Percentiles rank a stretch among this genome's conserved stretches.
Conservation (phyloP, 257 asterid species). For the Jaltomata sinuosa region DNA sequence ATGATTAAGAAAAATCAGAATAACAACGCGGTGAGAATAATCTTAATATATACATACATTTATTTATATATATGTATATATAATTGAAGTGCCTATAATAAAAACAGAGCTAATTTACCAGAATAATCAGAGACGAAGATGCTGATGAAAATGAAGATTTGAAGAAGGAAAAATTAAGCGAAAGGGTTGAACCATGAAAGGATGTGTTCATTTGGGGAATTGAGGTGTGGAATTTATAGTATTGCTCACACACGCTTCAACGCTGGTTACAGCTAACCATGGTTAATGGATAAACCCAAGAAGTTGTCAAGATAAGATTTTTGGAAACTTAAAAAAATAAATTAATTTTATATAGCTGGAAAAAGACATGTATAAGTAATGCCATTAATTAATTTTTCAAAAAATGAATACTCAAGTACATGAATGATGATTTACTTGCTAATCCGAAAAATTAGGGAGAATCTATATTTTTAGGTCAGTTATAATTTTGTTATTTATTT, state of each 20-base stretch:
- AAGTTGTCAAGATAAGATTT: neutral
- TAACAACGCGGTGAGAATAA: too few relatives aligned
- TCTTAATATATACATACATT: too few relatives aligned
- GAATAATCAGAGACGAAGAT: conserved; percentile 1
- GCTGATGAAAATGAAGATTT: neutral
- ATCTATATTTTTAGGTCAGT: too few relatives aligned
- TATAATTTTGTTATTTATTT: too few relatives aligned
- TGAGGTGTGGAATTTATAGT: conserved; percentile 2
- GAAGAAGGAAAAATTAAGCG: neutral
- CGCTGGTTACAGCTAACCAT: neutral
- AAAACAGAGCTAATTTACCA: neutral
- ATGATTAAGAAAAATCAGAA: too few relatives aligned
- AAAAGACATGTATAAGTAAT: neutral
- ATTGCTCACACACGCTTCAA: neutral
- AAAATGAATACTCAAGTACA: neutral
- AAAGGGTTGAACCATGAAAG: neutral
- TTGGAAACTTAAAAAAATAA: neutral
- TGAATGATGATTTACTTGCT: neutral
- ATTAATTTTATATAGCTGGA: neutral
- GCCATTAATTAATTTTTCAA: neutral
- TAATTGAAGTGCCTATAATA: neutral
- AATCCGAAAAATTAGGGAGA: too few relatives aligned
- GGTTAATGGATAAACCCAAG: conserved; percentile 7
- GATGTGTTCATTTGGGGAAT: neutral
- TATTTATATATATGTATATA: neutral